Conservation (phyloP, 768 basidiomycete species). For the Phanerochaete sordida region DNA sequence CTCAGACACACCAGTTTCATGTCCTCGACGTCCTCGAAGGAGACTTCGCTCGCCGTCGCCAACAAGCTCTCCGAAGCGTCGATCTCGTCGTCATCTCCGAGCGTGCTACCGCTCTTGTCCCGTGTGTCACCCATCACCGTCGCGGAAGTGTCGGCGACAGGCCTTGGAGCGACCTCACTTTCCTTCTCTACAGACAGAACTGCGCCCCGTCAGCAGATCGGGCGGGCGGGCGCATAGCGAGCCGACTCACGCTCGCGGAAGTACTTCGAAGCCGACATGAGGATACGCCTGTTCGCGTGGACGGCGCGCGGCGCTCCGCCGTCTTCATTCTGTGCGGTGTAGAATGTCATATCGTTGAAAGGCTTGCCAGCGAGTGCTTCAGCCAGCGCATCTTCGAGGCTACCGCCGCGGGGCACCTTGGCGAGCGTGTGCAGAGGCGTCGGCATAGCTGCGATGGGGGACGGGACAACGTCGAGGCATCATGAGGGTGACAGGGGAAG, state of each 20-base stretch:
- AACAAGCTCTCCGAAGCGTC: background rate
- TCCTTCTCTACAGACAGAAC: background rate
- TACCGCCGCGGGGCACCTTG: background rate
- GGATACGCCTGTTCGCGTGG: background rate
- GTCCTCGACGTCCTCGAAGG: background rate
- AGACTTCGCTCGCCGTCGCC: slow-evolving; percentile 1
- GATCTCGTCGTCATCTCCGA: background rate
- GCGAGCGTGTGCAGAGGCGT: background rate
- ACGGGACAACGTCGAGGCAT: no score
- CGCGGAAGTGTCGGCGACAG: no score
- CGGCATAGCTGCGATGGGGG: no score
- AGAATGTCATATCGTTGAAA: background rate
- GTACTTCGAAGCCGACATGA: background rate
- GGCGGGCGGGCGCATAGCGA: background rate
- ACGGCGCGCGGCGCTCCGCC: background rate
- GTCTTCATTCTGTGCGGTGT: background rate
- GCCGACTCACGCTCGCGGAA: background rate
- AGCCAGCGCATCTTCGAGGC: background rate
- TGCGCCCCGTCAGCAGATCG: background rate
- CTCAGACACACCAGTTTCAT: background rate
- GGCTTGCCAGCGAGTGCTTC: background rate
- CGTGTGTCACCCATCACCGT: no score
- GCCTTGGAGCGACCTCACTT: background rate
- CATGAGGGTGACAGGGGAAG: no score
- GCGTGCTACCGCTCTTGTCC: no score